phyloP scores from a whole-genome alignment of 2,329 filamentous ascomycete species.

The Chrysosporium queenslandicum region DNA sequence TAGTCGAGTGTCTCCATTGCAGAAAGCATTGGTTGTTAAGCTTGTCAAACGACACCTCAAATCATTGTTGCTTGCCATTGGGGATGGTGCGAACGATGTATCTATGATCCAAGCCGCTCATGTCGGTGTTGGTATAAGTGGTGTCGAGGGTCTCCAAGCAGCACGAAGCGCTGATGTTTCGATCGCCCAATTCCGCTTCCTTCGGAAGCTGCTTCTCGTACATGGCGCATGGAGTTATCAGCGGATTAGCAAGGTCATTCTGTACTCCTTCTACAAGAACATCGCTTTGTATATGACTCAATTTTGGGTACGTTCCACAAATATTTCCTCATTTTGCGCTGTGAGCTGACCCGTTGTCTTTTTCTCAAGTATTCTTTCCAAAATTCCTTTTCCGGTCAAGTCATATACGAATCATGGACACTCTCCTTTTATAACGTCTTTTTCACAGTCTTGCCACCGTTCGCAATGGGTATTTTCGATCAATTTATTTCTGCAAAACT shows the following conservation, averaged over 20 bases:
- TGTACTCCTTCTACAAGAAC: slow-evolving; percentile 99
- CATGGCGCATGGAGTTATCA: slow-evolving; percentile 98
- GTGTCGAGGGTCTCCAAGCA: slow-evolving; percentile 91
- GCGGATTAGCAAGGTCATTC: slow-evolving; percentile 87
- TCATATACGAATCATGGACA: slow-evolving; percentile 99
- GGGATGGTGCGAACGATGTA: slow-evolving; percentile 97
- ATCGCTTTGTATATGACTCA: slow-evolving; percentile 98
- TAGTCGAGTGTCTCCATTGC: slow-evolving; percentile 87
- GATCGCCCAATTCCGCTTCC: slow-evolving; percentile 89
- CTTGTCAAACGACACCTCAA: slow-evolving; percentile 92
- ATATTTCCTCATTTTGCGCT: neutral
- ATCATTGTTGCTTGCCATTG: slow-evolving; percentile 85
- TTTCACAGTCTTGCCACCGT: slow-evolving; percentile 86
- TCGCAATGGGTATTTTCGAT: slow-evolving; percentile 92
- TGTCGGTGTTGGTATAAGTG: slow-evolving; percentile 94
- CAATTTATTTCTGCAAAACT: slow-evolving; percentile 93
- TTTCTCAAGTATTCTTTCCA: slow-evolving; percentile 88
- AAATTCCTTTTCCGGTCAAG: slow-evolving; percentile 93
- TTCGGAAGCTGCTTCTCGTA: slow-evolving; percentile 86
- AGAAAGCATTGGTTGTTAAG: slow-evolving; percentile 96
- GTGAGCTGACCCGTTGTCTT: slow-evolving; percentile 19
- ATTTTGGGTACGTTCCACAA: slow-evolving; percentile 66
- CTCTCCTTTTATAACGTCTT: slow-evolving; percentile 99
- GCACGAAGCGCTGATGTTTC: slow-evolving; percentile 91
- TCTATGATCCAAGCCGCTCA: slow-evolving; percentile 99